Percentiles rank a stretch among this genome's conserved stretches.
phyloP scores from a whole-genome alignment of 257 asterid species.

The Solanum pennellii region DNA sequence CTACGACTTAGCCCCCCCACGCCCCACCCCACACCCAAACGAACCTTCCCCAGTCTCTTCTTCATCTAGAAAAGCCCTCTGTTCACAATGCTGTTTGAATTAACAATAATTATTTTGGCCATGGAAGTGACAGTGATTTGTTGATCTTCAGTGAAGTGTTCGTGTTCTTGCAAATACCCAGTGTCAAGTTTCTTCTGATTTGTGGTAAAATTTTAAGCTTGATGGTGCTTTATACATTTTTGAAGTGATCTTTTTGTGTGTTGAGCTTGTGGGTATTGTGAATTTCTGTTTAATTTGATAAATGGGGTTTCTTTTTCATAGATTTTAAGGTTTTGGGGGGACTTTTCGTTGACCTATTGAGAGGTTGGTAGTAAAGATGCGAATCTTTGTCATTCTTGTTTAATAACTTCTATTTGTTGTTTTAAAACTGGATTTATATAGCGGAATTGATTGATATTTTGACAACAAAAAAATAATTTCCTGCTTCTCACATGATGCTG shows the following conservation, averaged over 20 bases:
- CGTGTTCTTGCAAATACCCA: not conserved
- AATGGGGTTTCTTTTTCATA: not conserved
- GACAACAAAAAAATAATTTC: not conserved
- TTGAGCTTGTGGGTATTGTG: not conserved
- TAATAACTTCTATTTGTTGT: not conserved
- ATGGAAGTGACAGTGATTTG: not conserved
- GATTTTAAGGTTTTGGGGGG: not conserved
- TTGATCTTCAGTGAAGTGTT: not conserved
- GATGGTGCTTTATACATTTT: not conserved
- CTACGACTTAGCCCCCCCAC: not conserved
- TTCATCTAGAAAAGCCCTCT: not conserved
- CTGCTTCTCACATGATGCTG: not conserved
- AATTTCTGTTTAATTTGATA: not conserved
- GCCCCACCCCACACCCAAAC: accelerated
- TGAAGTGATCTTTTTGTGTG: not conserved
- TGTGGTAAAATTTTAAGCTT: not conserved
- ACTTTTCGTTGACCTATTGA: not conserved
- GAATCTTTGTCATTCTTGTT: not conserved
- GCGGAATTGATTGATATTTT: not conserved
- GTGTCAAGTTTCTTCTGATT: not conserved
- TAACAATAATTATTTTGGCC: not conserved
- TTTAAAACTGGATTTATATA: not conserved
- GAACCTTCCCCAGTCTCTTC: not conserved
- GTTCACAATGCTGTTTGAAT: not conserved
- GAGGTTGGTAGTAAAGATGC: not conserved